A percentile compares a stretch with the other conserved stretches of the same genome.
Evolutionary conservation across 2,329 filamentous ascomycete genomes (phyloP).

Genomic region (Blastomyces gilchristii): DNA sequence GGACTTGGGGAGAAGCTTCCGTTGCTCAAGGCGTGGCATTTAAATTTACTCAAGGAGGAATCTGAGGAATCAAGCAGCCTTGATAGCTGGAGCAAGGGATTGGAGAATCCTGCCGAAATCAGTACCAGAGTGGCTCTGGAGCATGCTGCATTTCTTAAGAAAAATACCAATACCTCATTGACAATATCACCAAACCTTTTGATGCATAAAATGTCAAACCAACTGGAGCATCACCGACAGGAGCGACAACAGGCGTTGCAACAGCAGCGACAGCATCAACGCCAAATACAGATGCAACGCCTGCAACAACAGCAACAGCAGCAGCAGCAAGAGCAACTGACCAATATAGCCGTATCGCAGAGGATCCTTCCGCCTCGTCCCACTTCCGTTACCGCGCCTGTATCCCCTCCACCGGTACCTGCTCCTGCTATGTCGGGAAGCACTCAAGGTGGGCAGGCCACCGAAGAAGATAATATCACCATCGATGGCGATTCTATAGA

Average conservation of each 20-base stretch:
- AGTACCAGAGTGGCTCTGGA: constrained; percentile 5
- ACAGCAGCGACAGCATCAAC: constrained; percentile 1
- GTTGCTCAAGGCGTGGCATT: constrained; percentile 46
- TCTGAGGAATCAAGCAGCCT: constrained; percentile 15
- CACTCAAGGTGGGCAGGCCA: constrained; percentile 5
- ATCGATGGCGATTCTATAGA: constrained; percentile 8
- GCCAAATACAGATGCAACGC: neutral
- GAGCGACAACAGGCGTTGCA: constrained; percentile 7
- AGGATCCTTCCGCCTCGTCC: constrained; percentile 3
- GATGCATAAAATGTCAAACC: neutral
- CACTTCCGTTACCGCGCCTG: neutral
- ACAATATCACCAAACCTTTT: neutral
- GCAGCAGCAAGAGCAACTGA: neutral
- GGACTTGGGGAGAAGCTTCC: constrained; percentile 48
- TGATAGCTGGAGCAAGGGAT: constrained; percentile 14
- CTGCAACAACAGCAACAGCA: constrained; percentile 1
- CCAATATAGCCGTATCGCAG: constrained; percentile 1
- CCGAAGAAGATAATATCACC: constrained; percentile 14
- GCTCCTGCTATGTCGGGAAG: neutral
- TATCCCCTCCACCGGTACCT: neutral
- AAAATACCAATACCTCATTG: neutral
- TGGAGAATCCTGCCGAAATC: constrained; percentile 13
- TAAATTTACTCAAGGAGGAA: constrained; percentile 38
- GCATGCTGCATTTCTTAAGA: neutral
- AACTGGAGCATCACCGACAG: neutral